These are phyloP conservation scores for Penicillium ochrochloron DNA, from an alignment of 495 filamentous ascomycete species.

Conservation along the genomic window DNA sequence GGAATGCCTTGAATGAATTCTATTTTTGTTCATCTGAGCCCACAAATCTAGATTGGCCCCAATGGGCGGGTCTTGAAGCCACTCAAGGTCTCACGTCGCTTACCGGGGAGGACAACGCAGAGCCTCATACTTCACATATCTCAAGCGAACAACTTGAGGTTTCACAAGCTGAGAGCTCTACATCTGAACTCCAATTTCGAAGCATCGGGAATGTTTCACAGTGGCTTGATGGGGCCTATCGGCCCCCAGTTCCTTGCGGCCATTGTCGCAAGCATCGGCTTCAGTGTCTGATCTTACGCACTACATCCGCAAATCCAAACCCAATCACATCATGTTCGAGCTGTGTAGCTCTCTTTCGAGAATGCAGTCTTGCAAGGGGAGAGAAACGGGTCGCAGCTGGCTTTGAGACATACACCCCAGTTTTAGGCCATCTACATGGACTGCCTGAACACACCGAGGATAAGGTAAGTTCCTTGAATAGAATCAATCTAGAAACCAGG, in stretches of 20 bases:
- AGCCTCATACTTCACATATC: background rate
- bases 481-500: background rate
- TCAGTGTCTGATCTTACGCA: constrained; percentile 52
- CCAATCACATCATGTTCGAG: constrained; percentile 71
- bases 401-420: constrained; percentile 52
- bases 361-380: constrained; percentile 66
- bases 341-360: constrained; percentile 74
- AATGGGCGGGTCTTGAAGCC: constrained; percentile 18
- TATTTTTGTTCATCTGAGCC: constrained; percentile 24
- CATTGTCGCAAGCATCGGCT: constrained; percentile 49
- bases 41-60: constrained; percentile 15
- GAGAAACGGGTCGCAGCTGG: constrained; percentile 48
- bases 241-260: constrained; percentile 44
- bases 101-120: constrained; percentile 1
- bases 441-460: constrained; percentile 43
- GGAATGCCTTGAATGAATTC: constrained; percentile 24
- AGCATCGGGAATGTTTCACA: constrained; percentile 38
- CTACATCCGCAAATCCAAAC: constrained; percentile 51
- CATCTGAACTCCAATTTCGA: background rate
- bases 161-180: background rate
- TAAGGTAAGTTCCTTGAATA: constrained; percentile 9
- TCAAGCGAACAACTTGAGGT: background rate
- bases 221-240: constrained; percentile 50
- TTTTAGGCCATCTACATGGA: constrained; percentile 47
- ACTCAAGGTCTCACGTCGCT: background rate